These are phyloP conservation scores for Phytophthora sp. DNA, from an alignment of 352 stramenopile genomes.

Conservation along the genomic window DNA sequence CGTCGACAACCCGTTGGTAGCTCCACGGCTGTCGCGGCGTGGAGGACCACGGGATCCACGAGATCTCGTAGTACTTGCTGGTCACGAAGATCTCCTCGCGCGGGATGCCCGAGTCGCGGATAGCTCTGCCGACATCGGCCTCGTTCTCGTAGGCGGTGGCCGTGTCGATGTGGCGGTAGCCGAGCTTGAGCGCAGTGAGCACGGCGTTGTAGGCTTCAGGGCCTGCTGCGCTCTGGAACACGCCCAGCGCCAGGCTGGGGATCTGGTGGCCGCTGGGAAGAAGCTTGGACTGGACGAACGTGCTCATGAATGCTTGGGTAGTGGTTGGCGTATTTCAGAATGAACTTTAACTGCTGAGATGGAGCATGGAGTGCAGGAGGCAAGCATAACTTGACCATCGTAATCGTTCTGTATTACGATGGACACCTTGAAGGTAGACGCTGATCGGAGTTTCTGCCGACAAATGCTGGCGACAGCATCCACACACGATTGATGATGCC, in stretches of 20 bases:
- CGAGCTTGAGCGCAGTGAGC: constrained; percentile 57
- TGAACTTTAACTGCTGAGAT: too few species aligned
- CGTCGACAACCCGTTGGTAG: constrained; percentile 70
- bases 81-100: constrained; percentile 86
- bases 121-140: constrained; percentile 74
- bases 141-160: constrained; percentile 89
- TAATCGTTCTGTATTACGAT: constrained; percentile 4
- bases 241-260: constrained; percentile 50
- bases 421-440: not conserved
- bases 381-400: too few species aligned
- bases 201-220: constrained; percentile 58
- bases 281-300: constrained; percentile 29
- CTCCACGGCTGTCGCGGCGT: constrained; percentile 45
- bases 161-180: constrained; percentile 91
- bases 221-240: constrained; percentile 48
- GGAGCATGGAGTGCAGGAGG: too few species aligned
- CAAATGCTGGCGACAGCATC: too few species aligned
- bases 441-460: too few species aligned
- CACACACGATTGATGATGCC: too few species aligned
- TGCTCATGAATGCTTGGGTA: constrained; percentile 18
- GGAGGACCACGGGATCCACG: constrained; percentile 10
- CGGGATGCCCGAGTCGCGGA: constrained; percentile 72
- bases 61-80: constrained; percentile 66
- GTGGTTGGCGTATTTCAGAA: constrained; percentile 8
- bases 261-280: constrained; percentile 55